Base-by-base conservation (phyloP, 352 stramenopile genomes). In the Globisporangium nodosum region DNA sequence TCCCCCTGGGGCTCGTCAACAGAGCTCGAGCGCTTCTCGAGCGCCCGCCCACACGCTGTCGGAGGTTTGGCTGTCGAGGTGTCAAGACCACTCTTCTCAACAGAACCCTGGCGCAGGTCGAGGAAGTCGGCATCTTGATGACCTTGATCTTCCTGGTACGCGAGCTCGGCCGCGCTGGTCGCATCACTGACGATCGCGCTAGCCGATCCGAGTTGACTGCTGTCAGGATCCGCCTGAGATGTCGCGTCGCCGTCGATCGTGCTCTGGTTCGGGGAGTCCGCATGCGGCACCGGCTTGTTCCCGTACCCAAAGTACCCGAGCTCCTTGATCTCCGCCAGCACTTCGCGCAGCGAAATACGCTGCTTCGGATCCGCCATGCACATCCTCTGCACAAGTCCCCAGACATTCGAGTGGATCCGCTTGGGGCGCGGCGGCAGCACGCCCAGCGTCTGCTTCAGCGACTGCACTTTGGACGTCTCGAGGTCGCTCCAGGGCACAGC, bases 321-420 rank as follows among this genome's bases (percentile, higher is more conserved):
- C 43, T 63, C 58, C 20, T 83, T 73, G 5, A 90, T 61, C 53
- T 80, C 70, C 3, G 71, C 53, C 0, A 72, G 76, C 11, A 78
- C 78, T 49, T 84, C 69, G 13, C 68, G 76, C 9, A 88, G 51
- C 4, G 74, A 65, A 35, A 88, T 68, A 15, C 81, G 66, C 27
- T 74, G 63, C 3, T 57, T 54, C 1, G 78, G 81, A 48, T 88
- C 74, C 0, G 66, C 65, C 0, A 65, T 60, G 58, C 81, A 91
- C 78, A 91, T 88, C 9, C 77, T 72, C 61, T 87, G 69, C 46
- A 91, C 71, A 13, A 91, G 51, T 2, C 58, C 62, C 81, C 81
- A 91, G 50, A 67, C 71, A 11, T 72, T 68, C 18, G 64, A 46
- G 21, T 68, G 68, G 60, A 88, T 66, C 15, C 43, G 58, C 27